A percentile compares a stretch with the other conserved stretches of the same genome.
Conservation (phyloP, 371 early-diverging fungal genomes). For the Rhizopus stolonifer region DNA sequence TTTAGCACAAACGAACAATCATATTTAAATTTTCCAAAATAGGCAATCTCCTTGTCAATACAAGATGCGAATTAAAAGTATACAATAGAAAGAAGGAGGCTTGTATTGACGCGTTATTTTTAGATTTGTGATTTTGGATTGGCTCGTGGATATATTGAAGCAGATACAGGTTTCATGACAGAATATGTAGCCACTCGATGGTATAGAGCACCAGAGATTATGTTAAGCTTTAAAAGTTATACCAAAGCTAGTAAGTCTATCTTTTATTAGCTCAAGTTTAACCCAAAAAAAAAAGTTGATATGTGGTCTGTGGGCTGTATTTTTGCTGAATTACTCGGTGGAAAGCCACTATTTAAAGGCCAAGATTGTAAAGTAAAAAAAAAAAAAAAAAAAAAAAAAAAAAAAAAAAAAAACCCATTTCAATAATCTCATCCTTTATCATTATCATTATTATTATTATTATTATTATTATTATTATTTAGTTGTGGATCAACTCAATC, state of each 20-base stretch:
- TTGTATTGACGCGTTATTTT: background rate
- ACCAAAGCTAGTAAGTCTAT: constrained; percentile 74
- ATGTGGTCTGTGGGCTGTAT: constrained; percentile 98
- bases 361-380: constrained; percentile 63
- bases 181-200: constrained; percentile 97
- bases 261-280: no score
- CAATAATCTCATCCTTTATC: no score
- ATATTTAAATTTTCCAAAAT: background rate
- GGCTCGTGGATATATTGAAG: constrained; percentile 81
- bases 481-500: constrained; percentile 96
- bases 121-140: constrained; percentile 92
- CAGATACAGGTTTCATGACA: constrained; percentile 87
- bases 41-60: constrained; percentile 91
- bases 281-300: constrained; percentile 64
- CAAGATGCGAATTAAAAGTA: constrained; percentile 90
- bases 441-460: no score
- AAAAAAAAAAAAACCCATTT: no score
- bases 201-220: constrained; percentile 98
- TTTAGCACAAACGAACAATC: no score
- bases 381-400: background rate
- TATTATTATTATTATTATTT: no score
- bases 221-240: constrained; percentile 89
- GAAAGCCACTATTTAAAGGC: constrained; percentile 84
- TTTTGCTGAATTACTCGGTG: constrained; percentile 91
- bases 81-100: background rate